Conservation (phyloP, 495 filamentous ascomycete genomes). For the Xylaria bambusicola region DNA sequence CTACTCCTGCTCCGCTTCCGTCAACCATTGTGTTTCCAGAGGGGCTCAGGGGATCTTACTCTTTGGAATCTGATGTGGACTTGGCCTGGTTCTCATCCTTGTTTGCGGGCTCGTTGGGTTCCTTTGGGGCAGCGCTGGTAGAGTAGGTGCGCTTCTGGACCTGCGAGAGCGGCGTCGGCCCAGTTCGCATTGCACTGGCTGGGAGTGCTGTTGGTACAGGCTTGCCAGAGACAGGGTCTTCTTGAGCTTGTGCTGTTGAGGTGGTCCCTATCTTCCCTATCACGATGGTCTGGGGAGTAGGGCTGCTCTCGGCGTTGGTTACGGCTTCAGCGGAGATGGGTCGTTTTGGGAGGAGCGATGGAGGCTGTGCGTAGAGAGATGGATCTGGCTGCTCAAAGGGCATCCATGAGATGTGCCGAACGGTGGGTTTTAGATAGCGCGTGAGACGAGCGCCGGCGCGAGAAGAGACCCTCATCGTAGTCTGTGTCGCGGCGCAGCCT, state of each 20-base stretch:
- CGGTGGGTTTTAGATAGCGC: background rate
- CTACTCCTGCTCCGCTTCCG: too few species aligned
- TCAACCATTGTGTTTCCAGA: too few species aligned
- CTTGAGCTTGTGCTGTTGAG: conserved; percentile 8
- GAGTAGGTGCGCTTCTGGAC: conserved; percentile 14
- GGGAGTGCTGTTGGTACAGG: conserved; percentile 21
- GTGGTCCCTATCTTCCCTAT: conserved; percentile 4
- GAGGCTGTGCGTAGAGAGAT: conserved; percentile 19
- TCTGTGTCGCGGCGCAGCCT: background rate
- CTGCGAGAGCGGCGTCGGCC: conserved; percentile 4
- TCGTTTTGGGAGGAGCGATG: conserved; percentile 4
- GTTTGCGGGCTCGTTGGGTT: too few species aligned
- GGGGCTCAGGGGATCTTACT: too few species aligned
- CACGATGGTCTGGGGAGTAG: background rate
- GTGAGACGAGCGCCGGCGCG: background rate
- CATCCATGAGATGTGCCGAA: conserved; percentile 29
- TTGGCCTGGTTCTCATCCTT: too few species aligned
- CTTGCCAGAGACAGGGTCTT: conserved; percentile 22
- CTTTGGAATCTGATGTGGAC: too few species aligned
- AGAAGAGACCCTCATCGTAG: background rate
- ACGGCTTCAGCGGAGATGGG: background rate
- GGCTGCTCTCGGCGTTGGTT: background rate
- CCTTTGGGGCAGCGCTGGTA: too few species aligned
- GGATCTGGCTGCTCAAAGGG: conserved; percentile 31
- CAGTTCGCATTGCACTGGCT: conserved; percentile 9